A percentile compares a stretch with the other conserved stretches of the same genome.
Evolutionary conservation across 1,139 yeast species (phyloP).

Genomic region (Zhuliangozyma parablackwelliae): DNA sequence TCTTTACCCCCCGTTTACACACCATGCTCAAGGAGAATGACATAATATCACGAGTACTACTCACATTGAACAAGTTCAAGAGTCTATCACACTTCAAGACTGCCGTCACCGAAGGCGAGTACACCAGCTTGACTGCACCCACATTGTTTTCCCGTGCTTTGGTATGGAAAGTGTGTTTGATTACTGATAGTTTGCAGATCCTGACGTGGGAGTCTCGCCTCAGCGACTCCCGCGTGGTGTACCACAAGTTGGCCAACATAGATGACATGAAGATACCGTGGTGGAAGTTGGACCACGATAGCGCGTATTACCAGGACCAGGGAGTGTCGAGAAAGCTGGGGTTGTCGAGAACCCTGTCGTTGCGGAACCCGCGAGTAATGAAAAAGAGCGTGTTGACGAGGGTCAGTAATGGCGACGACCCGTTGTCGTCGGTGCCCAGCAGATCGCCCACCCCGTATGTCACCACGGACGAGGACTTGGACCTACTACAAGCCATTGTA

Average conservation of each 20-base stretch:
- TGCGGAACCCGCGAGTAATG: slow-evolving; percentile 4
- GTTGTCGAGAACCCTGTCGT: slow-evolving; percentile 6
- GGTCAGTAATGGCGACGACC: slow-evolving; percentile 11
- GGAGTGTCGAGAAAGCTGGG: slow-evolving; percentile 8
- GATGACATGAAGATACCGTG: slow-evolving; percentile 39
- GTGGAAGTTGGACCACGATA: slow-evolving; percentile 30
- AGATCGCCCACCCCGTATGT: slow-evolving; percentile 3
- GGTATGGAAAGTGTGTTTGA: slow-evolving; percentile 37
- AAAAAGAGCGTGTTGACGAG: slow-evolving; percentile 14
- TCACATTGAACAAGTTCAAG: slow-evolving; percentile 36
- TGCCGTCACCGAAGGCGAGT: slow-evolving; percentile 33
- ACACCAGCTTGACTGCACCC: slow-evolving; percentile 17
- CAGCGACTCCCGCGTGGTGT: slow-evolving; percentile 30
- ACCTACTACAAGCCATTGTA: slow-evolving; percentile 43
- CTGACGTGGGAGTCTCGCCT: slow-evolving; percentile 31
- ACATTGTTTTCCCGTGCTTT: slow-evolving; percentile 28
- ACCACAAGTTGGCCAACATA: slow-evolving; percentile 29
- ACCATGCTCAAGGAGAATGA: slow-evolving; percentile 31
- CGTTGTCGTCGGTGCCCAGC: slow-evolving; percentile 5
- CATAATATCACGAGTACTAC: slow-evolving; percentile 33
- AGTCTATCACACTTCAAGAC: slow-evolving; percentile 26
- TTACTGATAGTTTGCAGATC: slow-evolving; percentile 37
- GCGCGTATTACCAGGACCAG: slow-evolving; percentile 20
- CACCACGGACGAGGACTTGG: slow-evolving; percentile 15
- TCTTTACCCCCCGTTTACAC: too few relatives aligned